A percentile compares a stretch with the other conserved stretches of the same genome.
These are phyloP conservation scores for Melastoma malabathricum DNA, from an alignment of 345 rosid species.

Conservation along the genomic window DNA sequence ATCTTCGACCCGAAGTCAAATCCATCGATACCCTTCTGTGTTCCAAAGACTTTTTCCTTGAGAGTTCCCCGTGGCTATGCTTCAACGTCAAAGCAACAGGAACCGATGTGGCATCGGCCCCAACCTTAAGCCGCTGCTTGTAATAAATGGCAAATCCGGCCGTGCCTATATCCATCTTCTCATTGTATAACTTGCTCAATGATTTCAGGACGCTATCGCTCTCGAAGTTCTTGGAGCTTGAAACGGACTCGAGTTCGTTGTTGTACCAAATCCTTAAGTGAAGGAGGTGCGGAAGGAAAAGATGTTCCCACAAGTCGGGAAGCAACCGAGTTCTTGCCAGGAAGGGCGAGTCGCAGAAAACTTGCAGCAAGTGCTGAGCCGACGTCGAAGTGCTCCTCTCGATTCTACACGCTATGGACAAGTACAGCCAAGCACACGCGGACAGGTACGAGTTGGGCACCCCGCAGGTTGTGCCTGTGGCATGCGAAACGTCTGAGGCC, in stretches of 20 bases:
- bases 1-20: background rate
- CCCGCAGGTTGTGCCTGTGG: slow-evolving; percentile 25
- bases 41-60: slow-evolving; percentile 12
- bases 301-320: slow-evolving; percentile 60
- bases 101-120: slow-evolving; percentile 30
- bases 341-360: slow-evolving; percentile 39
- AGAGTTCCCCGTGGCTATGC: slow-evolving; percentile 11
- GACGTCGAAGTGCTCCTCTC: slow-evolving; percentile 40
- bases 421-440: slow-evolving; percentile 44
- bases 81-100: slow-evolving; percentile 45
- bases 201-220: slow-evolving; percentile 23
- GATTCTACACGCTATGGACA: slow-evolving; percentile 40
- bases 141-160: slow-evolving; percentile 39
- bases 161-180: slow-evolving; percentile 38
- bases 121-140: slow-evolving; percentile 41
- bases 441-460: slow-evolving; percentile 43
- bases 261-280: slow-evolving; percentile 56
- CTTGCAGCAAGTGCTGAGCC: slow-evolving; percentile 42
- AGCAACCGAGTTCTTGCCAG: slow-evolving; percentile 45
- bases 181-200: slow-evolving; percentile 27
- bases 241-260: slow-evolving; percentile 26
- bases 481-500: slow-evolving; percentile 20
- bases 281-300: slow-evolving; percentile 57
- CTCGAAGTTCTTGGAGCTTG: slow-evolving; percentile 11
- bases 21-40: too few species aligned